Percentiles rank a stretch among this genome's conserved stretches.
phyloP scores from a whole-genome alignment of 225 moss, liverwort and hornwort species.

The Bryum argenteum region DNA sequence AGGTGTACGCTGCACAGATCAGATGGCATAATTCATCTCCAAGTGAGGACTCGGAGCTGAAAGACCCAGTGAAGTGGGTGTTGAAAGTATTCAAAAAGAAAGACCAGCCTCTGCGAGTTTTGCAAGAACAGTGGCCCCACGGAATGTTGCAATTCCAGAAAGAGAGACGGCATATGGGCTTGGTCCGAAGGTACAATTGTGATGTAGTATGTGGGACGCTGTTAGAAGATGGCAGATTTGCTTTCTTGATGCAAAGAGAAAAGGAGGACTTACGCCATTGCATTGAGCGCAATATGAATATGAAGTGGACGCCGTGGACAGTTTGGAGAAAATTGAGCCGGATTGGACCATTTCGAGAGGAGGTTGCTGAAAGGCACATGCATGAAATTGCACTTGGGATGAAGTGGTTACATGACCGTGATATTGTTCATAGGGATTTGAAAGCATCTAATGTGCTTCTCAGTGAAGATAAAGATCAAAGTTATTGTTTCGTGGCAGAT shows the following conservation, averaged over 20 bases:
- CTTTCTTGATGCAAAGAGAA: background rate
- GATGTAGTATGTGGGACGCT: background rate
- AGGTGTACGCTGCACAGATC: too few relatives aligned
- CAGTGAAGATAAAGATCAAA: background rate
- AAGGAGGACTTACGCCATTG: background rate
- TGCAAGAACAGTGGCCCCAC: background rate
- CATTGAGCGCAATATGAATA: background rate
- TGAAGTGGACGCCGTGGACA: too few relatives aligned
- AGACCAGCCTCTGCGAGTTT: background rate
- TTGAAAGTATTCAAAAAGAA: background rate
- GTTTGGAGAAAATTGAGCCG: too few relatives aligned
- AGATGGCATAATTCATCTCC: too few relatives aligned
- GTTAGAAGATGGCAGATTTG: background rate
- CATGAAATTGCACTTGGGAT: background rate
- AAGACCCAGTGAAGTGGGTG: background rate
- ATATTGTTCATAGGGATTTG: background rate
- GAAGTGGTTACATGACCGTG: background rate
- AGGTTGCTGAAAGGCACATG: background rate
- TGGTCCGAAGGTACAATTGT: background rate
- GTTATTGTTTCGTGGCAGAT: background rate
- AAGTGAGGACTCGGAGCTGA: too few relatives aligned
- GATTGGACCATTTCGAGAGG: slow-evolving; percentile 32
- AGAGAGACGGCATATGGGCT: background rate
- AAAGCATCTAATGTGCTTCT: slow-evolving; percentile 14
- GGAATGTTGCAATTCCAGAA: background rate